These are phyloP conservation scores for Darksidea phi DNA, from an alignment of 495 filamentous ascomycete species.

Conservation along the genomic window DNA sequence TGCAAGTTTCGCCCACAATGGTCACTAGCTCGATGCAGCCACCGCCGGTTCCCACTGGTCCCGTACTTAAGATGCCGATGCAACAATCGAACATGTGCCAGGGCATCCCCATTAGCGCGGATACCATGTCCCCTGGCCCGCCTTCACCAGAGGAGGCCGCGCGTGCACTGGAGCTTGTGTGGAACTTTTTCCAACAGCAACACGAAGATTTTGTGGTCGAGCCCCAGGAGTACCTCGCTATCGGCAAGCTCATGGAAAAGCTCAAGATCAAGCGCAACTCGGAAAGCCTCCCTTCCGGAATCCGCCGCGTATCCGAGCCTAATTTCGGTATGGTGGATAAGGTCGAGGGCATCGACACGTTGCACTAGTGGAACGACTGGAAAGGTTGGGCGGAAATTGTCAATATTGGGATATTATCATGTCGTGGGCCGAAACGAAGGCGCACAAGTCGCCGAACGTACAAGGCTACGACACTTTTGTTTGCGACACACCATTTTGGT, in stretches of 20 bases:
- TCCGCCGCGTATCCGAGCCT: conserved; percentile 27
- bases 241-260: conserved; percentile 84
- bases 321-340: conserved; percentile 19
- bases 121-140: conserved; percentile 13
- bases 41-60: conserved; percentile 38
- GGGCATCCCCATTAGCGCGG: conserved; percentile 34
- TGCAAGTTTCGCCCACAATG: conserved; percentile 45
- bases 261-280: conserved; percentile 64
- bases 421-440: neutral
- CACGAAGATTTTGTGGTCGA: conserved; percentile 62
- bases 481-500: neutral
- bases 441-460: neutral
- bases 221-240: conserved; percentile 77
- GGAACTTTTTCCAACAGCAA: conserved; percentile 79
- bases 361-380: conserved; percentile 6
- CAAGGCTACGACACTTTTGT: neutral
- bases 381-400: neutral
- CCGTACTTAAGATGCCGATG: conserved; percentile 15
- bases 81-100: conserved; percentile 13
- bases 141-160: conserved; percentile 89
- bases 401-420: conserved; percentile 2
- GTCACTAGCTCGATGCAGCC: conserved; percentile 52
- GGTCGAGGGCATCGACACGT: conserved; percentile 14
- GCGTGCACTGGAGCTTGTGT: conserved; percentile 77
- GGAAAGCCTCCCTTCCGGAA: conserved; percentile 53